A percentile compares a stretch with the other conserved stretches of the same genome.
Evolutionary conservation across 2,329 filamentous ascomycete genomes (phyloP).

Genomic region (Colletotrichum limetticola): DNA sequence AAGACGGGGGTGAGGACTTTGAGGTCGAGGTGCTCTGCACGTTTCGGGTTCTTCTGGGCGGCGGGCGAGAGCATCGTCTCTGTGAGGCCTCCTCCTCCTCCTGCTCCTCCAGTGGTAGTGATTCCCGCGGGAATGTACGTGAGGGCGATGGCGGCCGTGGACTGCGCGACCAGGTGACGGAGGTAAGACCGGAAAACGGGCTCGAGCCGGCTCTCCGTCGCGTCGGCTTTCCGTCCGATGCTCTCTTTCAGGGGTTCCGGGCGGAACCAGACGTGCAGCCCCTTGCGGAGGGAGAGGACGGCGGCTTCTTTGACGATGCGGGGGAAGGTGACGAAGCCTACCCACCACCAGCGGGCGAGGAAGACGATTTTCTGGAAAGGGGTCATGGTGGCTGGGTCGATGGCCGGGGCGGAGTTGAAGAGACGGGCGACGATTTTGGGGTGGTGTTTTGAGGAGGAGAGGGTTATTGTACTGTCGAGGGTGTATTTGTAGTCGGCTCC

Average conservation of each 20-base stretch:
- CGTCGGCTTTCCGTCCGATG: constrained; percentile 63
- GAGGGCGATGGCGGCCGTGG: constrained; percentile 56
- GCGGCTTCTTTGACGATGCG: constrained; percentile 72
- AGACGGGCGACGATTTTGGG: constrained; percentile 71
- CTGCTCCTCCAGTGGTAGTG: neutral
- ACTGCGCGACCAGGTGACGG: constrained; percentile 58
- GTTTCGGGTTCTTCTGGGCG: constrained; percentile 34
- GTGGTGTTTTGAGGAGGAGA: constrained; percentile 69
- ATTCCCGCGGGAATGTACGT: constrained; percentile 65
- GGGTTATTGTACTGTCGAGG: constrained; percentile 69
- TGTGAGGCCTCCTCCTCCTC: neutral
- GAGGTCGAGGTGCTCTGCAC: constrained; percentile 59
- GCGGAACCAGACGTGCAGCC: constrained; percentile 72
- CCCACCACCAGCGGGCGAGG: constrained; percentile 71
- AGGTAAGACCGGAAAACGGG: constrained; percentile 59
- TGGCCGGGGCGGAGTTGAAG: constrained; percentile 60
- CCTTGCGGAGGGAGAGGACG: constrained; percentile 64
- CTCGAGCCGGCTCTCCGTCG: constrained; percentile 60
- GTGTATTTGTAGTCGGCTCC: constrained; percentile 49
- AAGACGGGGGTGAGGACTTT: constrained; percentile 72
- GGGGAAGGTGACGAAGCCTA: constrained; percentile 73
- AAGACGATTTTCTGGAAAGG: constrained; percentile 57
- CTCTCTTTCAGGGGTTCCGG: constrained; percentile 70
- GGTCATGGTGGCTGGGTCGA: constrained; percentile 61
- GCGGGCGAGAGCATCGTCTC: constrained; percentile 51